Evolutionary conservation across 2,329 filamentous ascomycete species (phyloP), one percentile per base, ranked within the genome.

Genomic region (Corniculantispora saksenae): DNA sequence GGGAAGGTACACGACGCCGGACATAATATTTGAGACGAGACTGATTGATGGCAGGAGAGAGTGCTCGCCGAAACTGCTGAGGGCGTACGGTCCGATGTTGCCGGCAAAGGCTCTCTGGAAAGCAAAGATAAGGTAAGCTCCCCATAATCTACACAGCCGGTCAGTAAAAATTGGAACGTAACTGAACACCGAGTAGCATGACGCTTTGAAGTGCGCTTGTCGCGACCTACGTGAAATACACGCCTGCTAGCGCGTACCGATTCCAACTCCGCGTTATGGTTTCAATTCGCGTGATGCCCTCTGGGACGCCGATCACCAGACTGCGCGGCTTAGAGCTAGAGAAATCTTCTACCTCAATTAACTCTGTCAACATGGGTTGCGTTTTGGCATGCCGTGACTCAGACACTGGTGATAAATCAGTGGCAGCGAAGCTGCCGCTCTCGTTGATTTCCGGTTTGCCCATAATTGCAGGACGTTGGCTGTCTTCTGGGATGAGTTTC

Each of bases 1-100:
- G 2, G 87, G 86, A 4, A 89, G 25, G 35, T 63, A 63, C 32
- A 63, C 48, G 40, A 27, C 61, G 19, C 61, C 32, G 19, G n/a
- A 23, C 51, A 63, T 35, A 40, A 23, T 48, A n/a, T 27, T 21
- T 25, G 35, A n/a, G 9, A 63, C 61, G 13, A 63, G 13, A 6
- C 45, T 19, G 38, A 63, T 63, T 12, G 32, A 27, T 1, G 51
- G 19, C 32, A 63, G 35, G 0, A 63, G 61, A 6, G 61, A 63
- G 21, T 19, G 15, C n/a, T n/a, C 38, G 4, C n/a, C 61, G 27
- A 63, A 63, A 25, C 13, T n/a, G 25, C 61, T 63, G 5, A 32
- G 4, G 3, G 32, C 53, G 19, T 32, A 55, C 8, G 53, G 53
- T 15, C 51, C 51, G 27, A 55, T 19, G 27, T 55, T 55, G 51